Base-by-base conservation (phyloP, 192 early-diverging fungal genomes). In the Linnemannia zychae region DNA sequence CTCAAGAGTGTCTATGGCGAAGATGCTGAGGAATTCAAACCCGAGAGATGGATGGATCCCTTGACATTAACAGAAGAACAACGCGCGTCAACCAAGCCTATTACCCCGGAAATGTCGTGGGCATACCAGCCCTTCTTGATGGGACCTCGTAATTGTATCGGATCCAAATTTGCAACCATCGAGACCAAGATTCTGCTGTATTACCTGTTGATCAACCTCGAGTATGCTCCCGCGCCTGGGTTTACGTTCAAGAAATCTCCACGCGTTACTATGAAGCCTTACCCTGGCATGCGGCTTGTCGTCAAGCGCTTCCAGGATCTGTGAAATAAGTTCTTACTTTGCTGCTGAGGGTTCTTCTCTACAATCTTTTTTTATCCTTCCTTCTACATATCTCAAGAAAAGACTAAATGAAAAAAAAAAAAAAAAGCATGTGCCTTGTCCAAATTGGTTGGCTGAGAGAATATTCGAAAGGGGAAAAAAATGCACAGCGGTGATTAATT, bases 161-260 rank as follows among this genome's bases (percentile, higher is more conserved):
- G 92, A 24, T 84, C 88, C 67, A 87, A 86, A 74, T 90, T 93
- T 77, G 92, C 91, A 46, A 74, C 90, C 72, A 87, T 89, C 34
- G 92, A 93, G 78, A 82, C 89, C 65, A 93, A 93, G 81, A 80
- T 92, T 48, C 67, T 92, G 11, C 33, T 93, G 44, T 89, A 88
- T 28, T 74, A 90, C 15, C 52, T 92, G 40, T 73, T 92, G 52
- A 68, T 74, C 36, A 76, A 87, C 36, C 72, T 91, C 22, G 81
- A 89, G 67, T 90, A 84, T 47, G 47, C 67, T 22, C 86, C 88
- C 20, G 87, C 75, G 12, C 89, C 89, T 15, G 90, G 83, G 0
- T 90, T 89, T 49, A 75, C 57, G 15, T 78, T 90, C 53, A 83
- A 65, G 38, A 91, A 90, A 84, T 50, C 65, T 24, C 88, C 89